Conservation (phyloP, 305 asterid genomes). For the Fraxinus sp. region DNA sequence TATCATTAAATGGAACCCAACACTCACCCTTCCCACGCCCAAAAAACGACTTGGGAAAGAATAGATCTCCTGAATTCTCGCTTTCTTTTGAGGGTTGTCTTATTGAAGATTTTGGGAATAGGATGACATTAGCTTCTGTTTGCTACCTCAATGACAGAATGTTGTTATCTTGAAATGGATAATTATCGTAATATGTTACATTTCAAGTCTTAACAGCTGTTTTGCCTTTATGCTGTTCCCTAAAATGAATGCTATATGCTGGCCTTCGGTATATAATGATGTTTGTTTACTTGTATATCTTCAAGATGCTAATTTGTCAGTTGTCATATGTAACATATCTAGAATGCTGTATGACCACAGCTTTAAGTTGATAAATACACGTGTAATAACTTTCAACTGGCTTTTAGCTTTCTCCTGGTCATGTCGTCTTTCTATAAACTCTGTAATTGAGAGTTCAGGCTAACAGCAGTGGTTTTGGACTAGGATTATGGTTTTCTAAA, state of each 20-base stretch:
- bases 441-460: constrained; percentile 1
- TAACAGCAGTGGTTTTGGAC: not conserved
- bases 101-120: not conserved
- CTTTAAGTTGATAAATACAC: constrained; percentile 9
- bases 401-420: constrained; percentile 19
- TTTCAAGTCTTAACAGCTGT: constrained; percentile 4
- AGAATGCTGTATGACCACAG: not conserved
- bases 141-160: not conserved
- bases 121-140: not conserved
- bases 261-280: constrained; percentile 10
- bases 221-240: constrained; percentile 12
- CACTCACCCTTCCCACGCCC: not conserved
- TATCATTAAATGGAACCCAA: not conserved
- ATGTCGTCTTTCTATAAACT: constrained; percentile 5
- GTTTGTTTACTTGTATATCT: constrained; percentile 1
- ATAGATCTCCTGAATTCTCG: not conserved
- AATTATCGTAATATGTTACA: not conserved
- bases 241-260: not conserved
- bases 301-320: not conserved
- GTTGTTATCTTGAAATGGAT: constrained; percentile 7
- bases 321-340: constrained; percentile 12
- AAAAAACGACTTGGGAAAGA: not conserved
- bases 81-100: not conserved
- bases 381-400: constrained; percentile 16
- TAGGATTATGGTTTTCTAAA: constrained; percentile 11